Evolutionary conservation across 495 filamentous ascomycete genomes (phyloP).

Genomic region (Pyronema domesticum): DNA sequence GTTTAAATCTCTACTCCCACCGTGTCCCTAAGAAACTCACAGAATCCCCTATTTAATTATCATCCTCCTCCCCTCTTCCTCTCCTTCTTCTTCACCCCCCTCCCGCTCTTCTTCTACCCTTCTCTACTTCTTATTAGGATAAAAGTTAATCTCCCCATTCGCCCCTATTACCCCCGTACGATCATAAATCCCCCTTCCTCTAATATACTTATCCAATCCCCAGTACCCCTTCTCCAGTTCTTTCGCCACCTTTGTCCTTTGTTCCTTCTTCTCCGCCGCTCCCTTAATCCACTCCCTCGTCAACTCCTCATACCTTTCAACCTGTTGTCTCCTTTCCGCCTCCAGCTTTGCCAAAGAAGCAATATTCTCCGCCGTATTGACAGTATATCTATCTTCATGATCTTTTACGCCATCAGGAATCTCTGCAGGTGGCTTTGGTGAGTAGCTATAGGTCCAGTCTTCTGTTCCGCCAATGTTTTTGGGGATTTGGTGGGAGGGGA

Average conservation of each 20-base stretch:
- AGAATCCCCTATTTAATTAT: too few species aligned
- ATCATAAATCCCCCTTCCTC: conserved; percentile 58
- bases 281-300: conserved; percentile 52
- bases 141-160: conserved; percentile 51
- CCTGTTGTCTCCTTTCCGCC: conserved; percentile 39
- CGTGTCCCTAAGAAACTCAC: too few species aligned
- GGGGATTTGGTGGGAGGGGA: conserved; percentile 50
- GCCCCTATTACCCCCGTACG: conserved; percentile 47
- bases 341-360: conserved; percentile 42
- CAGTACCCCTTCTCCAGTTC: conserved; percentile 63
- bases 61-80: too few species aligned
- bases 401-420: conserved; percentile 43
- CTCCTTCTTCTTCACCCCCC: too few species aligned
- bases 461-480: conserved; percentile 71
- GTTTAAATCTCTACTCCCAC: too few species aligned
- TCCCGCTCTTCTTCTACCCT: too few species aligned
- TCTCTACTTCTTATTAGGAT: conserved; percentile 25
- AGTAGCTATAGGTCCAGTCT: conserved; percentile 60
- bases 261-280: conserved; percentile 27
- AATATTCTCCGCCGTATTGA: conserved; percentile 33
- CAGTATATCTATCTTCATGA: too few species aligned
- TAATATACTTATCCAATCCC: conserved; percentile 58
- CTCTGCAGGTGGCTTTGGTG: conserved; percentile 32
- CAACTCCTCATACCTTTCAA: conserved; percentile 49
- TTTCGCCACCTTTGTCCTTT: conserved; percentile 37